A percentile compares a stretch with the other conserved stretches of the same genome.
Conservation (phyloP, 2,329 filamentous ascomycete genomes). For the Diplodia corticola region DNA sequence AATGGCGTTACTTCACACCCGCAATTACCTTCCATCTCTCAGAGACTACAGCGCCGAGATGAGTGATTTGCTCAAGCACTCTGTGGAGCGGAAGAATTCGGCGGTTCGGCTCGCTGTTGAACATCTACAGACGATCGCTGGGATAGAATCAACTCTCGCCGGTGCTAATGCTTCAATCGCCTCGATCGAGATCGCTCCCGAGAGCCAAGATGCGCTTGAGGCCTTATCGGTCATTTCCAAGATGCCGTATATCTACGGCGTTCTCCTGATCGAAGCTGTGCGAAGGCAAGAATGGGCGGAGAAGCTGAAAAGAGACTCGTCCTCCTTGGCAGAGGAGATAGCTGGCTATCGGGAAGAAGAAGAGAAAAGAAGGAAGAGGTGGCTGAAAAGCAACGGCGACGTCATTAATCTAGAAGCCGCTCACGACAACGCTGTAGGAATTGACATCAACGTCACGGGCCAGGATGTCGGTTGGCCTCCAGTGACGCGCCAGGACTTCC, state of each 20-base stretch:
- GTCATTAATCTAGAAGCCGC: conserved; percentile 66
- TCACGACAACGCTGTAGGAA: conserved; percentile 69
- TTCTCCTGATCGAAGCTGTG: conserved; percentile 81
- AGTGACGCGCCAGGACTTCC: conserved; percentile 73
- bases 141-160: conserved; percentile 73
- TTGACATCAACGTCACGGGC: conserved; percentile 83
- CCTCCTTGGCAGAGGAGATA: conserved; percentile 88
- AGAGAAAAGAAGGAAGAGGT: conserved; percentile 80
- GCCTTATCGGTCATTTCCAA: conserved; percentile 77
- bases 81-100: conserved; percentile 64
- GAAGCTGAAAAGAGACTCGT: conserved; percentile 84
- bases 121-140: conserved; percentile 80
- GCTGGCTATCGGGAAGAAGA: conserved; percentile 91
- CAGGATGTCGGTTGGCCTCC: conserved; percentile 80
- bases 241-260: conserved; percentile 86
- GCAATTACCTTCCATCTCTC: conserved; percentile 63
- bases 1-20: conserved; percentile 63
- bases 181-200: conserved; percentile 68
- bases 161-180: conserved; percentile 72
- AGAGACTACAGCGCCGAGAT: conserved; percentile 59
- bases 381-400: conserved; percentile 81
- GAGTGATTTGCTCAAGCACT: conserved; percentile 53
- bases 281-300: conserved; percentile 85
- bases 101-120: conserved; percentile 65
- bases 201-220: conserved; percentile 78